Conservation (phyloP, 805 yeast genomes). For the Lachancea dasiensis region DNA sequence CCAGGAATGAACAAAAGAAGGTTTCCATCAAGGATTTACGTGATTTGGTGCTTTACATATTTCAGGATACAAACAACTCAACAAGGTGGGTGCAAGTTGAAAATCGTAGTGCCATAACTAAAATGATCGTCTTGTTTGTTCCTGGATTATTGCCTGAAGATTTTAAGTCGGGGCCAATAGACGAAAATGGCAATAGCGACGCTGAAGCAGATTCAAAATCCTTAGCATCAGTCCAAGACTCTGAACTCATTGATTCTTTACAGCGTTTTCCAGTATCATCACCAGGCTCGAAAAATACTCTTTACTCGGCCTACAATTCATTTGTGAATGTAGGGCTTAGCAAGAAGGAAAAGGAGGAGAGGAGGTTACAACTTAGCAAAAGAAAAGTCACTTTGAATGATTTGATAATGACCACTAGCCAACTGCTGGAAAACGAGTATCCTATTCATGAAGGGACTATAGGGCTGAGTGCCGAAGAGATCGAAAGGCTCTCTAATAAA, state of each 20-base stretch:
- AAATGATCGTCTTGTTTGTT: constrained; percentile 51
- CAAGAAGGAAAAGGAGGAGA: constrained; percentile 46
- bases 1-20: constrained; percentile 23
- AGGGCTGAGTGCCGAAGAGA: constrained; percentile 13
- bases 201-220: constrained; percentile 8
- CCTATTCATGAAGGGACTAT: constrained; percentile 50
- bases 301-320: constrained; percentile 49
- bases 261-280: constrained; percentile 43
- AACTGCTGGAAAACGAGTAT: constrained; percentile 45
- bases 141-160: constrained; percentile 56
- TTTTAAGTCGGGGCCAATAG: constrained; percentile 34
- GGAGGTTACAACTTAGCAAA: constrained; percentile 26
- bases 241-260: constrained; percentile 1
- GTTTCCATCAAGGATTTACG: constrained; percentile 39
- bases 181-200: constrained; percentile 12
- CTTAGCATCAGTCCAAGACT: constrained; percentile 9
- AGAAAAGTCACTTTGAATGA: constrained; percentile 44
- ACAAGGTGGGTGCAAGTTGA: constrained; percentile 47
- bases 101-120: constrained; percentile 44
- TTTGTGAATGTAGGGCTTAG: constrained; percentile 53
- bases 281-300: constrained; percentile 61
- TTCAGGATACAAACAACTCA: constrained; percentile 36
- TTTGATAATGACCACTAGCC: constrained; percentile 45
- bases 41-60: constrained; percentile 39
- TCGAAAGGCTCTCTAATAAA: constrained; percentile 12